Evolutionary conservation across 169 alveolate genomes (phyloP).

Genomic region (Pseudocohnilembus persalinus): DNA sequence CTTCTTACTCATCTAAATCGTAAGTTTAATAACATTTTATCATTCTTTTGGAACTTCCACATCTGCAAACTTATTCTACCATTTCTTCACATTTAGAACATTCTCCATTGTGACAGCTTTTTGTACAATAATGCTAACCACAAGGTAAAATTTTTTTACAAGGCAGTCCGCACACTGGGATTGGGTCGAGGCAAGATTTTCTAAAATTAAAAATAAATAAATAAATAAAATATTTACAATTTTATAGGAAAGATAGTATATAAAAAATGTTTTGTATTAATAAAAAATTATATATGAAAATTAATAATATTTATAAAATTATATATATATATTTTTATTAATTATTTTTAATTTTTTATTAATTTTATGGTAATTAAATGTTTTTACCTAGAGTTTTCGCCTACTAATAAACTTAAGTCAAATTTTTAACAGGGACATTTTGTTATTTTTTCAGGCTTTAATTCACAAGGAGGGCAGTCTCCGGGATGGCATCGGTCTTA

Average conservation of each 20-base stretch:
- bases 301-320: too few species aligned
- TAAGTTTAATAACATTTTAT: slow-evolving; percentile 67
- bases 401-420: slow-evolving; percentile 44
- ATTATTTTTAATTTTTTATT: too few species aligned
- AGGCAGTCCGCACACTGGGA: slow-evolving; percentile 73
- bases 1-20: slow-evolving; percentile 46
- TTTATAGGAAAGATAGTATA: too few species aligned
- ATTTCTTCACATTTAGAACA: slow-evolving; percentile 74
- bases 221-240: too few species aligned
- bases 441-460: slow-evolving; percentile 52
- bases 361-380: too few species aligned
- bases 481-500: slow-evolving; percentile 66
- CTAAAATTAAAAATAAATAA: too few species aligned
- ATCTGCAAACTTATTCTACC: slow-evolving; percentile 74
- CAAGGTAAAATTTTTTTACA: slow-evolving; percentile 73
- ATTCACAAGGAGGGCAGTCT: slow-evolving; percentile 67
- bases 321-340: too few species aligned
- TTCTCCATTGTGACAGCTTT: slow-evolving; percentile 67
- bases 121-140: slow-evolving; percentile 68
- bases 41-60: slow-evolving; percentile 64
- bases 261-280: too few species aligned
- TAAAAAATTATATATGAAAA: too few species aligned
- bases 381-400: too few species aligned
- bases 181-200: slow-evolving; percentile 65
- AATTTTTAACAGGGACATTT: slow-evolving; percentile 82